Conservation (phyloP, 768 basidiomycete species). For the Ramaria sp. region DNA sequence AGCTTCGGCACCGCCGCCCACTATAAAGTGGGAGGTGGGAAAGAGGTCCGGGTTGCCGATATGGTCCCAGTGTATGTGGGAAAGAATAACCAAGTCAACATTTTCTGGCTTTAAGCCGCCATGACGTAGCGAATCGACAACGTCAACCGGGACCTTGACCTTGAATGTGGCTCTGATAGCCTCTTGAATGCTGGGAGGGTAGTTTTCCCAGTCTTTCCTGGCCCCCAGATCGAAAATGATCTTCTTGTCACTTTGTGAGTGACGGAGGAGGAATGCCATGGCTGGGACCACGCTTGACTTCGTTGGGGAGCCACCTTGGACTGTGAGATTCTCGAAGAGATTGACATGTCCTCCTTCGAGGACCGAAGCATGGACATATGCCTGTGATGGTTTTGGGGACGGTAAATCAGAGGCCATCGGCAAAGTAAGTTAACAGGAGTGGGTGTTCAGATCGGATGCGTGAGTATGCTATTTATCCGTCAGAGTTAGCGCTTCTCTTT, state of each 20-base stretch:
- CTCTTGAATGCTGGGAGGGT: slow-evolving; percentile 25
- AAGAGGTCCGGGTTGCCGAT: slow-evolving; percentile 38
- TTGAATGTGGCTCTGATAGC: slow-evolving; percentile 15
- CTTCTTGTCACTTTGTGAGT: slow-evolving; percentile 29
- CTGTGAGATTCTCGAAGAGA: slow-evolving; percentile 27
- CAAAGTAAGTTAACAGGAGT: neutral
- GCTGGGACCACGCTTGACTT: slow-evolving; percentile 28
- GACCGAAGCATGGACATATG: slow-evolving; percentile 44
- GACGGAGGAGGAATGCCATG: slow-evolving; percentile 42
- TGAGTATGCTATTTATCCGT: too few species aligned
- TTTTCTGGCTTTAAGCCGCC: slow-evolving; percentile 37
- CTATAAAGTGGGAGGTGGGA: slow-evolving; percentile 34
- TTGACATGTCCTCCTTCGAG: slow-evolving; percentile 40
- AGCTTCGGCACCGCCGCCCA: slow-evolving; percentile 30
- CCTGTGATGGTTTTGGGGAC: slow-evolving; percentile 29
- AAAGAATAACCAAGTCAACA: slow-evolving; percentile 35
- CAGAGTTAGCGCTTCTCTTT: too few species aligned
- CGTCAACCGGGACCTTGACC: slow-evolving; percentile 16
- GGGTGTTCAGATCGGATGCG: neutral
- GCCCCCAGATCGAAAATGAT: slow-evolving; percentile 49
- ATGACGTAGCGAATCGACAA: slow-evolving; percentile 36
- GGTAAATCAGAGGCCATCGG: slow-evolving; percentile 21
- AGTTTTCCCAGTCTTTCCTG: slow-evolving; percentile 35
- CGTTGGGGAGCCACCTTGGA: slow-evolving; percentile 25
- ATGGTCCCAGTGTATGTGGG: slow-evolving; percentile 46